Conservation (phyloP, 805 yeast genomes). For the Candida tibetensis region DNA sequence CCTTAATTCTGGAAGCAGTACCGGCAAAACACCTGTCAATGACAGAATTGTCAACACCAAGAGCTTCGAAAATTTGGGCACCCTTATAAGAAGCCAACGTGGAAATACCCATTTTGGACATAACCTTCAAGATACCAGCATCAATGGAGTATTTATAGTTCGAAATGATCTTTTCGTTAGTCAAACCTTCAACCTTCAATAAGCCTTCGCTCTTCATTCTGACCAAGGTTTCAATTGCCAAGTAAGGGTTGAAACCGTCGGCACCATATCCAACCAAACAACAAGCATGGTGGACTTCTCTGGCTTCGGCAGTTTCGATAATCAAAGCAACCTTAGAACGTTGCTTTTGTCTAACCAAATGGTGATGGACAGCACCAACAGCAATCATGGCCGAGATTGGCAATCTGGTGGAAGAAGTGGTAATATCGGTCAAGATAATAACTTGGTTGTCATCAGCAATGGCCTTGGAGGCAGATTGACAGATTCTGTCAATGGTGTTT, state of each 20-base stretch:
- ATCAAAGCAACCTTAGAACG: slow-evolving; percentile 92
- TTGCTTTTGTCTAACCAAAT: slow-evolving; percentile 90
- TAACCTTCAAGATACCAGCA: slow-evolving; percentile 90
- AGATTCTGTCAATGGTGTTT: slow-evolving; percentile 78
- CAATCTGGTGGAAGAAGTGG: slow-evolving; percentile 57
- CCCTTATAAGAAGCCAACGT: slow-evolving; percentile 98
- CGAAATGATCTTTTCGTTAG: slow-evolving; percentile 58
- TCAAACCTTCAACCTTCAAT: slow-evolving; percentile 50
- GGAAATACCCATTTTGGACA: slow-evolving; percentile 99
- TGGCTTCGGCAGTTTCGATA: slow-evolving; percentile 94
- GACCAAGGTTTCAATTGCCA: slow-evolving; percentile 84
- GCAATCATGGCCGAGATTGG: slow-evolving; percentile 88
- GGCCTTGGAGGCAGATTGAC: slow-evolving; percentile 83
- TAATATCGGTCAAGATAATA: slow-evolving; percentile 72
- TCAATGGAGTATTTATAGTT: slow-evolving; percentile 86
- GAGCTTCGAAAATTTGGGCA: slow-evolving; percentile 96
- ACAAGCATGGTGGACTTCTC: slow-evolving; percentile 96
- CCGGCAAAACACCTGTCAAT: slow-evolving; percentile 95
- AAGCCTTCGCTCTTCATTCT: slow-evolving; percentile 82
- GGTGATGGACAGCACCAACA: slow-evolving; percentile 96
- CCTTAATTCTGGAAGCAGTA: slow-evolving; percentile 94
- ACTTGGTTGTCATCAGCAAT: slow-evolving; percentile 73
- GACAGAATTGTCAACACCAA: slow-evolving; percentile 93
- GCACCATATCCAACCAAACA: slow-evolving; percentile 96
- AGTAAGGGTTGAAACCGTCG: slow-evolving; percentile 91